Base-by-base conservation (phyloP, 768 basidiomycete genomes). In the Inosperma sp. region DNA sequence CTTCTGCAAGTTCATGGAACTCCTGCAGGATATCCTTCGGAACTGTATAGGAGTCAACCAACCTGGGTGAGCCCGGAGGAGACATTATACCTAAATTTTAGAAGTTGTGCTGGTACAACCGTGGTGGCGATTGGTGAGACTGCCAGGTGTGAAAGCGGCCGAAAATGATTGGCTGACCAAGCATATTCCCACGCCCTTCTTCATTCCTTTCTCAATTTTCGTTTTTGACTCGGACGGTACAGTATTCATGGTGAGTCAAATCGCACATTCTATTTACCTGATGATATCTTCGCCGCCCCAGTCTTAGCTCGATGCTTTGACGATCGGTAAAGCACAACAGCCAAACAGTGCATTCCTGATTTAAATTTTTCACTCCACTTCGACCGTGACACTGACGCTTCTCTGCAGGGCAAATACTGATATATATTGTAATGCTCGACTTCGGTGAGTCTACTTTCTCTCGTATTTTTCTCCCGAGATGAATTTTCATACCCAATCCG, bases 1-100 rank as follows among this genome's bases (percentile, higher is more conserved):
- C 92, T 61, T 97, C 94, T 13, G 91, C 93, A 65, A 94, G 80
- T 50, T 93, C 85, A 23, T 86, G 87, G 57, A 98, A 96, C 70
- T 98, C 96, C 66, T 92, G 81, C 33, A 98, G 79, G 46, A 98
- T 76, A 52, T 98, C 93, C 72, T 90, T 94, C 10, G 93, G 92
- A 36, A 79, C 95, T 54, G 93, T 93, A 68, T 84, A 95, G 46
- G 89, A 90, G 78, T 93, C 90, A 55, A 93, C 78, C 52, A 92
- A 80, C 66, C 88, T 81, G 53, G 81, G 81, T 56, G 82, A 81
- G 55, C 70, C 71, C 55, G 81, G 75, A 62, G 79, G 65, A 67
- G 80, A 79, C 76, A 78, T 81, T 72, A 70, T 73, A 71, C 70
- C 68, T 72, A 59, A 55, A 51, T 53, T 59, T 56, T 46, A 56